Conservation (phyloP, 2,329 filamentous ascomycete genomes). For the Cercospora sojina region DNA sequence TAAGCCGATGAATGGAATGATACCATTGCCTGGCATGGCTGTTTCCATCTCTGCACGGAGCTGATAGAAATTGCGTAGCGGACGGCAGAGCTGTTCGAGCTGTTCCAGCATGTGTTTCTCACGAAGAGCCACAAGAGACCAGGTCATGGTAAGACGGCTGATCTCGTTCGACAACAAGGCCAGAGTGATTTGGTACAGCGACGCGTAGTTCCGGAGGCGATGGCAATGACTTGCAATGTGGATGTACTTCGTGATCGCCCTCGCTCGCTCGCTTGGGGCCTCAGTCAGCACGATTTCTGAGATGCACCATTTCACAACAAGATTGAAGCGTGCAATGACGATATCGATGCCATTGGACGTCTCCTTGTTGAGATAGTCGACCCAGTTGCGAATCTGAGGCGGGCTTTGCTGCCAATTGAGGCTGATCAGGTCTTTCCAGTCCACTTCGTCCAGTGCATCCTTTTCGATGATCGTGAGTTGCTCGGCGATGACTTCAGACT, state of each 20-base stretch:
- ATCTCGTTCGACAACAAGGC: constrained; percentile 74
- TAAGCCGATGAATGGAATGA: constrained; percentile 77
- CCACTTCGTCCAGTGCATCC: constrained; percentile 79
- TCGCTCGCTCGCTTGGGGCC: constrained; percentile 67
- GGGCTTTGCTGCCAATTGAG: constrained; percentile 73
- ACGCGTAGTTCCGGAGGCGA: constrained; percentile 77
- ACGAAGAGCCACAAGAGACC: constrained; percentile 64
- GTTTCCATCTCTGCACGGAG: constrained; percentile 76
- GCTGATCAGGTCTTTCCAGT: constrained; percentile 84
- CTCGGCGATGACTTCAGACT: constrained; percentile 74
- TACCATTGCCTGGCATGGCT: constrained; percentile 61
- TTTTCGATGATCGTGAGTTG: constrained; percentile 86
- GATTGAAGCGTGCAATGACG: constrained; percentile 81
- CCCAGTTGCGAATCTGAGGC: constrained; percentile 58
- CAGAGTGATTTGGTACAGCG: constrained; percentile 76
- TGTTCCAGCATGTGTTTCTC: constrained; percentile 67
- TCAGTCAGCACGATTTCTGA: constrained; percentile 77
- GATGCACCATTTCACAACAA: constrained; percentile 83
- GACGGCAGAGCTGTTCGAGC: constrained; percentile 71
- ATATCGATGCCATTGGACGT: constrained; percentile 67
- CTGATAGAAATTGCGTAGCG: constrained; percentile 73
- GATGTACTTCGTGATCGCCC: constrained; percentile 76
- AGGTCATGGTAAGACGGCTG: constrained; percentile 66
- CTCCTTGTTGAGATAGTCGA: constrained; percentile 69
- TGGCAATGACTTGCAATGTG: constrained; percentile 77